Evolutionary conservation across 1,284 basidiomycete genomes (phyloP), one percentile per base, ranked within the genome.

Genomic region (Puccinia coronata): DNA sequence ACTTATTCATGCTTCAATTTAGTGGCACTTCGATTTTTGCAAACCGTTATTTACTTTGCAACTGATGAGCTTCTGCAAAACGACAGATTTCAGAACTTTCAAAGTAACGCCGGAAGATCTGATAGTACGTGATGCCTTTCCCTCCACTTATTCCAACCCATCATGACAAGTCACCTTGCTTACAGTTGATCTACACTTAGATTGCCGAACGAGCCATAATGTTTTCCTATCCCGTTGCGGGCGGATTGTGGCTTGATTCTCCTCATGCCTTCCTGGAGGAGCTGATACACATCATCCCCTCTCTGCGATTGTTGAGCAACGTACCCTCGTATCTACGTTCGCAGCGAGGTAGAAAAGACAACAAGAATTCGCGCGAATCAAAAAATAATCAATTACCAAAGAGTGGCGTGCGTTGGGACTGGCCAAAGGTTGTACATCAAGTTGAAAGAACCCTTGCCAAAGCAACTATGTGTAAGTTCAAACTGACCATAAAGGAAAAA

Each of bases 11-110:
- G 8, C 39, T 28, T 57, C 28, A n/a, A 36, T 53, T 31, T 20
- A 79, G 77, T 79, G 77, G 77, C 51, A 79, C 53, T 79, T 79
- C 41, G 77, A 79, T 61, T 79, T 70, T 79, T 79, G 77, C 55
- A 79, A 79, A 41, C 77, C 77, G 16, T 71, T 79, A n/a, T 79
- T 79, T 43, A 79, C 77, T 20, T 53, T 79, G 25, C 77, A 79
- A 36, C 55, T 79, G 11, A 41, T 51, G 47, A 71, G 77, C 65
- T 79, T 79, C 49, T 79, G 77, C 43, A 57, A 79, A 55, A 70
- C 67, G 0, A 71, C 65, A 41, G 53, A 70, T 41, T 79, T 70
- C 63, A 57, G 67, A 25, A 57, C 49, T 49, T 79, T 70, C 55
- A 70, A 55, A 61, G 39, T 79, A 43, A 70, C 77, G 14, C 77